phyloP scores from a whole-genome alignment of 2,329 filamentous ascomycete species.

The Ilyonectria robusta region DNA sequence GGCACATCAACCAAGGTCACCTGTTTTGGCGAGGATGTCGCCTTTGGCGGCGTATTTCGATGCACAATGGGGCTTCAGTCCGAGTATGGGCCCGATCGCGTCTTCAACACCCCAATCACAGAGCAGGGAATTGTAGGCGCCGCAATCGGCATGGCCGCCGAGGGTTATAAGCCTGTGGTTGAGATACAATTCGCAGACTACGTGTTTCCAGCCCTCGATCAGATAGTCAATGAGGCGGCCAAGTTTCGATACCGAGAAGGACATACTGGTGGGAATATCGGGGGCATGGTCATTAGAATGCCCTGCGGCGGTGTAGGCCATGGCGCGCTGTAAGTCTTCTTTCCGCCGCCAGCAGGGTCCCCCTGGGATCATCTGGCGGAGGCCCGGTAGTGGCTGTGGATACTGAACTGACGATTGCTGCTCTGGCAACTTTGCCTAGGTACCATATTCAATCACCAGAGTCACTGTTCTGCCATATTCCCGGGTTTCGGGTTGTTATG shows the following conservation, averaged over 20 bases:
- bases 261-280: conserved; percentile 69
- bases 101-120: conserved; percentile 94
- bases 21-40: conserved; percentile 95
- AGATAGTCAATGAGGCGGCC: conserved; percentile 91
- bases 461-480: conserved; percentile 88
- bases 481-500: conserved; percentile 87
- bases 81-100: conserved; percentile 85
- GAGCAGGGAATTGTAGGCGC: conserved; percentile 96
- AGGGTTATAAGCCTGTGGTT: conserved; percentile 91
- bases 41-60: conserved; percentile 94
- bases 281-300: conserved; percentile 89
- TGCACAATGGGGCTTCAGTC: conserved; percentile 90
- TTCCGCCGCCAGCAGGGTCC: no score
- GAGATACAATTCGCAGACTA: conserved; percentile 97
- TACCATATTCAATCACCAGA: conserved; percentile 93
- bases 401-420: no score
- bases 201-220: conserved; percentile 91
- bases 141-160: conserved; percentile 87
- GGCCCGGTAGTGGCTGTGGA: no score
- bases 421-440: conserved; percentile 25
- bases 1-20: conserved; percentile 86
- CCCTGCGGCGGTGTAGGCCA: conserved; percentile 90
- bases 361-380: no score
- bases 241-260: conserved; percentile 86
- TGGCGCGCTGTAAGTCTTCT: conserved; percentile 71